Base-by-base conservation (phyloP, 1,284 basidiomycete genomes). In the Athelia sp. region DNA sequence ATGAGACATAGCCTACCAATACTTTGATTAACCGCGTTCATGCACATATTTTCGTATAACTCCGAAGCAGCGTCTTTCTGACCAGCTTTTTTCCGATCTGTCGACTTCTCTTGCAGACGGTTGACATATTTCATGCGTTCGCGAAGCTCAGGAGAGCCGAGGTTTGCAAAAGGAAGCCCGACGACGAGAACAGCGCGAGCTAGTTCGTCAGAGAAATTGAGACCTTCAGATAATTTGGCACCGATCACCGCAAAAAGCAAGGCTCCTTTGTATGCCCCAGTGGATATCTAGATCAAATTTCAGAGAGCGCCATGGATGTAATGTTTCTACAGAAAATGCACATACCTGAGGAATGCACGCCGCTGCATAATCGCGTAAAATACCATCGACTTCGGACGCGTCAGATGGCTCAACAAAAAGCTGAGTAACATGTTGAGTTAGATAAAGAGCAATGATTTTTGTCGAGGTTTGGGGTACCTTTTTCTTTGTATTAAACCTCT, bases 21-120 rank as follows among this genome's bases (percentile, higher is more conserved):
- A 50, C 90, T 93, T 65, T 99, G 96, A 68, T 99, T 99, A 38
- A 98, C 94, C 0, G 94, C 81, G 56, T 92, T 91, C 92, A 98
- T 97, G 62, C 93, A 97, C 74, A 94, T 80, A 64, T 95, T 95
- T 70, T 90, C 86, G 66, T 96, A 96, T 43, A 96, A 70, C 65
- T 93, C 89, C 22, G 81, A 79, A 2, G 84, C 89, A 3, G 93
- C 90, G 57, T 93, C 83, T 55, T 81, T 82, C 50, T 75, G 69
- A 8, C 79, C 75, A 1, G 62, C 57, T 22, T 57, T 61, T 50
- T 64, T 69, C 36, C 61, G 62, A 11, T 58, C 48, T 3, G 58
- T 63, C 15, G 58, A 56, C 49, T 66, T 74, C 53, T 75, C 70
- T 55, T 78, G 78, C 17, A 80, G 56, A 48, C 76, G 71, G 51